Percentiles rank a stretch among this genome's conserved stretches.
These are phyloP conservation scores for Aegilops sharonensis DNA, from an alignment of 176 grass and related monocot genomes.

Conservation along the genomic window DNA sequence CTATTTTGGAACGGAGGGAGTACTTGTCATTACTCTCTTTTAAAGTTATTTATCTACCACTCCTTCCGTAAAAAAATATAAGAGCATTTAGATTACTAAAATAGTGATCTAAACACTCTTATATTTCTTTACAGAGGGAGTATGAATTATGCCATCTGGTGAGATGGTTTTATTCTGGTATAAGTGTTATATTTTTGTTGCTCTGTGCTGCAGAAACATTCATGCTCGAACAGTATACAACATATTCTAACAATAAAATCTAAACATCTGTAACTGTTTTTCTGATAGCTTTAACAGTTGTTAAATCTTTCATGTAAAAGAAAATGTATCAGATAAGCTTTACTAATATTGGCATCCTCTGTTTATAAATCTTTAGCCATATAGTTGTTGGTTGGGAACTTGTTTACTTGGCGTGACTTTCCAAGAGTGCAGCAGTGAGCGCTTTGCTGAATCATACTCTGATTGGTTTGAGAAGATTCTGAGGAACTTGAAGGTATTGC, in stretches of 20 bases:
- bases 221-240: background rate
- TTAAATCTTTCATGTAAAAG: background rate
- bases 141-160: background rate
- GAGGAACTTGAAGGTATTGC: conserved; percentile 43
- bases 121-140: too few relatives aligned
- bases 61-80: too few relatives aligned
- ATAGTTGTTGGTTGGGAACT: conserved; percentile 52
- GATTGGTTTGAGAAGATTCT: conserved; percentile 55
- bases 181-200: background rate
- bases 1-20: too few relatives aligned
- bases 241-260: background rate
- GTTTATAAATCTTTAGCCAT: conserved; percentile 27
- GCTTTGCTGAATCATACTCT: conserved; percentile 38
- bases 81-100: too few relatives aligned
- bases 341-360: conserved; percentile 2
- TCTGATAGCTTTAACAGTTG: background rate
- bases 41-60: background rate
- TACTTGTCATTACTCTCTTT: background rate
- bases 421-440: conserved; percentile 39
- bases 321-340: background rate
- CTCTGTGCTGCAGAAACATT: background rate
- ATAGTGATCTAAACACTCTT: too few relatives aligned
- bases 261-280: background rate
- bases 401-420: conserved; percentile 48
- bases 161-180: background rate